phyloP scores from a whole-genome alignment of 345 rosid species.

The Citrus sinensis region DNA sequence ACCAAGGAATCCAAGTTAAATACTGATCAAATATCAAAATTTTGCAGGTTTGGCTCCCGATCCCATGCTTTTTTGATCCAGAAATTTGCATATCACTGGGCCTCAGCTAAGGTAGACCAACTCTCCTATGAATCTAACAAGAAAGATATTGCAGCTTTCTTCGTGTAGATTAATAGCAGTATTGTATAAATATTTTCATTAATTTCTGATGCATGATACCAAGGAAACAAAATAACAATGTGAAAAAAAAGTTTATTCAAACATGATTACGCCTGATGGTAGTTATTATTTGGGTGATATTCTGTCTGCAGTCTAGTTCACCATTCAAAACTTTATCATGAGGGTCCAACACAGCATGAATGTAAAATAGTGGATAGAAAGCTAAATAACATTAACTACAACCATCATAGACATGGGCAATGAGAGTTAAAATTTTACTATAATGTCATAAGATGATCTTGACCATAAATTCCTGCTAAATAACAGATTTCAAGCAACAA shows the following conservation, averaged over 20 bases:
- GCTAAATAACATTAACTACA: neutral
- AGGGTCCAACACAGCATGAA: neutral
- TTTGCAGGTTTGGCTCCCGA: neutral
- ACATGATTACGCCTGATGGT: too few relatives aligned
- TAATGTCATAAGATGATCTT: neutral
- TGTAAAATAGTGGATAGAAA: neutral
- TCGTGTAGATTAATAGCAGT: neutral
- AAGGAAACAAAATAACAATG: too few relatives aligned
- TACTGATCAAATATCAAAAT: neutral
- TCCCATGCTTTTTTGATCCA: neutral
- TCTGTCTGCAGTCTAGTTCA: neutral
- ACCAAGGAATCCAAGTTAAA: neutral
- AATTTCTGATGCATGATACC: neutral
- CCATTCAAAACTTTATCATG: neutral
- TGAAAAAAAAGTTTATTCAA: too few relatives aligned
- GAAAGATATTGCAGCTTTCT: neutral
- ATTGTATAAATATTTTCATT: neutral
- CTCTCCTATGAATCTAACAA: neutral
- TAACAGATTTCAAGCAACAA: neutral
- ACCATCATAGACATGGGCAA: neutral
- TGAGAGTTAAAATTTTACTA: neutral
- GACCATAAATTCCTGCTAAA: neutral
- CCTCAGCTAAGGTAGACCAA: neutral
- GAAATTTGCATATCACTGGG: neutral
- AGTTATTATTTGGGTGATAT: neutral